Evolutionary conservation across 2,329 filamentous ascomycete species (phyloP).

Genomic region (Aspergillus novoparasiticus): DNA sequence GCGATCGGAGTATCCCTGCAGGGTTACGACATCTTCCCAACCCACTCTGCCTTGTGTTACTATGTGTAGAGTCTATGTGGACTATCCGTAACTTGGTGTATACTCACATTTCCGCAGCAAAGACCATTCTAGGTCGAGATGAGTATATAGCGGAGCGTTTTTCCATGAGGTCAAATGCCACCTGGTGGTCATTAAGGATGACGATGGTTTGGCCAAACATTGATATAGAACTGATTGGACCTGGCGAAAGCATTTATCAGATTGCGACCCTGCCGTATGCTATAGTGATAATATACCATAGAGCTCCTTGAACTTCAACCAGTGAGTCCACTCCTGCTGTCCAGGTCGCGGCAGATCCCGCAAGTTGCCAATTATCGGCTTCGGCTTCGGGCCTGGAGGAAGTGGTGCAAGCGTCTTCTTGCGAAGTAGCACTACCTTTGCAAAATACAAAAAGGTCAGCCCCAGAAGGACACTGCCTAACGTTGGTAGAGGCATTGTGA

Average conservation of each 20-base stretch:
- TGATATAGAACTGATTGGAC: conserved; percentile 37
- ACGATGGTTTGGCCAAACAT: conserved; percentile 36
- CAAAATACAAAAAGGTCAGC: background rate
- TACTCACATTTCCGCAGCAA: conserved; percentile 39
- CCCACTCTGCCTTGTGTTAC: conserved; percentile 27
- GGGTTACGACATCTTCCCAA: conserved; percentile 39
- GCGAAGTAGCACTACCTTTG: background rate
- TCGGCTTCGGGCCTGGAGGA: conserved; percentile 8
- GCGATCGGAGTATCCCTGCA: conserved; percentile 38
- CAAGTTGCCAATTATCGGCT: conserved; percentile 7
- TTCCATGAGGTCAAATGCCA: conserved; percentile 35
- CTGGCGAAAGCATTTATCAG: conserved; percentile 9
- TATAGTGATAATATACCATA: conserved; percentile 1
- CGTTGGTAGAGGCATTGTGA: background rate
- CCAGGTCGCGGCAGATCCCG: conserved; percentile 7
- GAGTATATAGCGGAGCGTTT: conserved; percentile 30
- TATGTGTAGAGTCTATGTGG: background rate
- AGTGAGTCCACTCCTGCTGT: conserved; percentile 7
- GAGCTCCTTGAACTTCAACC: conserved; percentile 8
- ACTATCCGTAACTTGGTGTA: background rate
- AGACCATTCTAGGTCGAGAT: conserved; percentile 27
- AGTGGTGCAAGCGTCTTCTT: background rate
- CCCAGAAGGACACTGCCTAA: background rate
- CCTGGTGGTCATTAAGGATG: conserved; percentile 33
- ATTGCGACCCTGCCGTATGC: background rate